phyloP scores from a whole-genome alignment of 108 stramenopile genomes.

The Cyclotella baltica region DNA sequence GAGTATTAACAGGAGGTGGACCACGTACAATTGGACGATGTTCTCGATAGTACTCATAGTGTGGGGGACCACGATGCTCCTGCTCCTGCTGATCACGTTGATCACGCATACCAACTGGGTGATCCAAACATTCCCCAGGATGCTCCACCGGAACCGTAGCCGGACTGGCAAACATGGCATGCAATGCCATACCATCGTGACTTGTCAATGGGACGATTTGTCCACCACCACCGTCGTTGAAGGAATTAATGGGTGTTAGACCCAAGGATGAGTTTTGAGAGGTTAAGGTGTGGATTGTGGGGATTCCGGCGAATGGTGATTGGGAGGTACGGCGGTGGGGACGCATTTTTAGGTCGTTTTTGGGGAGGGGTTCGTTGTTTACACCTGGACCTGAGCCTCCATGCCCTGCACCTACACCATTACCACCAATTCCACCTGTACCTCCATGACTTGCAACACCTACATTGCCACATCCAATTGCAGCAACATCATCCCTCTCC shows the following conservation, averaged over 20 bases:
- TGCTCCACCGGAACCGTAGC: not conserved
- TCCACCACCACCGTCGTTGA: conserved; percentile 8
- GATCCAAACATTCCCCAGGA: not conserved
- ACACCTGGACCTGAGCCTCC: no score
- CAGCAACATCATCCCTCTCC: not conserved
- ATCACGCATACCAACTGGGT: no score
- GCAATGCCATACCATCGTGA: conserved; percentile 29
- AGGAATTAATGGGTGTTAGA: conserved; percentile 48
- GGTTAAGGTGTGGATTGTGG: conserved; percentile 30
- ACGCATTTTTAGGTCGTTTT: not conserved
- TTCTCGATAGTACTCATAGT: not conserved
- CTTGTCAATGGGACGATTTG: conserved; percentile 25
- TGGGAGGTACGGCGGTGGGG: not conserved
- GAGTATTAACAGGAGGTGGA: not conserved
- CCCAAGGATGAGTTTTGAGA: conserved; percentile 43
- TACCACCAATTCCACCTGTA: no score
- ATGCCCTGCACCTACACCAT: no score
- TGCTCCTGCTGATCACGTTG: not conserved
- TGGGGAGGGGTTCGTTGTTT: no score
- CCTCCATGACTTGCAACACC: no score
- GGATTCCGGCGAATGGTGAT: not conserved
- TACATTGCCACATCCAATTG: no score
- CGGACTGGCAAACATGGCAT: conserved; percentile 5
- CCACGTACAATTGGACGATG: not conserved
- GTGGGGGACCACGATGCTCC: not conserved